Evolutionary conservation across 129 eudicot species (phyloP).

Genomic region (Calendula officinalis): DNA sequence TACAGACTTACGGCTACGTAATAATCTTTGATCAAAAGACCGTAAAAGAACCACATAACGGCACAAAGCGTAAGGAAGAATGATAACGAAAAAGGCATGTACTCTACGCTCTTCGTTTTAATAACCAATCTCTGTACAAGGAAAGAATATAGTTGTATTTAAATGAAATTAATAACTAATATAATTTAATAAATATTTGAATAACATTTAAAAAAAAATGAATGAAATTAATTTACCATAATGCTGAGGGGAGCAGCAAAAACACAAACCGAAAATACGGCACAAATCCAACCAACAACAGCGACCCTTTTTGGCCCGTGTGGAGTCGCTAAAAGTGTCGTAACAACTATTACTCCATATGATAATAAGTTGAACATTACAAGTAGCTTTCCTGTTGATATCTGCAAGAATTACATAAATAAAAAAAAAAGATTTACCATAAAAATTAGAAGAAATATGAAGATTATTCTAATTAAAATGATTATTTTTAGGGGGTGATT

Average conservation of each 20-base stretch:
- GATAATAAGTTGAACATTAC: constrained; percentile 37
- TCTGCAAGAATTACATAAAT: constrained; percentile 26
- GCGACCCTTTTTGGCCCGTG: constrained; percentile 25
- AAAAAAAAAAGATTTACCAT: background rate
- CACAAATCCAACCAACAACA: constrained; percentile 74
- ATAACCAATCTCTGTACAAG: constrained; percentile 59
- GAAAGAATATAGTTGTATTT: background rate
- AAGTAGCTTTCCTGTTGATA: constrained; percentile 40
- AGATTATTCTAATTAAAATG: too few species aligned
- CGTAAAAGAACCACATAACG: constrained; percentile 65
- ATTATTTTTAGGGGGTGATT: too few species aligned
- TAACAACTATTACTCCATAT: constrained; percentile 31
- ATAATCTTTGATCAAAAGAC: constrained; percentile 47
- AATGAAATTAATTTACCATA: constrained; percentile 40
- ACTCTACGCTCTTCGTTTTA: constrained; percentile 63
- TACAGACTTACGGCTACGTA: constrained; percentile 57
- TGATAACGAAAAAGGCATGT: constrained; percentile 62
- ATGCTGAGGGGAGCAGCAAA: constrained; percentile 85
- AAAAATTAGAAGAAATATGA: too few species aligned
- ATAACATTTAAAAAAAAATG: background rate
- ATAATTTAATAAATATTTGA: background rate
- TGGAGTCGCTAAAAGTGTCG: constrained; percentile 12
- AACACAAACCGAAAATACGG: constrained; percentile 58
- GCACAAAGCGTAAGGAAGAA: constrained; percentile 63
- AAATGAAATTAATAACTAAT: background rate